Conservation (phyloP, 768 basidiomycete genomes). For the Lentinula guzmanii region DNA sequence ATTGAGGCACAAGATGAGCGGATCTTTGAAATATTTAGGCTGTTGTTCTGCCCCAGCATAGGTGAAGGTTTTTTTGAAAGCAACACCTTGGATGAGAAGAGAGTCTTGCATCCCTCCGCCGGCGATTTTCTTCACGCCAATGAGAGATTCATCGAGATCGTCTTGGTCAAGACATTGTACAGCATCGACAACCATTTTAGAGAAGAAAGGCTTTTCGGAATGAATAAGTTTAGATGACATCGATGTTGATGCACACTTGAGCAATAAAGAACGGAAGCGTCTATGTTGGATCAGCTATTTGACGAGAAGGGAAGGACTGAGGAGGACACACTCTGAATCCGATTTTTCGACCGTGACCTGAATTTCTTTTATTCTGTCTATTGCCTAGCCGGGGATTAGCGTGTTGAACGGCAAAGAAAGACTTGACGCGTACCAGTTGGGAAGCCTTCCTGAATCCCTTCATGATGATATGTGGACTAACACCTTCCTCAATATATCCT, state of each 20-base stretch:
- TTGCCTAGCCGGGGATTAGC: constrained; percentile 45
- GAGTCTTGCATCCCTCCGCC: constrained; percentile 99
- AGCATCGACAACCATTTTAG: constrained; percentile 97
- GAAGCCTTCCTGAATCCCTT: constrained; percentile 90
- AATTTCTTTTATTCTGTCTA: constrained; percentile 81
- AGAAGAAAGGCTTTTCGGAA: constrained; percentile 98
- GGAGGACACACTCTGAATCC: constrained; percentile 69
- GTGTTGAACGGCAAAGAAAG: background rate
- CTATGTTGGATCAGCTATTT: constrained; percentile 34
- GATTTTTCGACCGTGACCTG: constrained; percentile 88
- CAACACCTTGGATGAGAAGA: constrained; percentile 80
- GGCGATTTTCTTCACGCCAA: constrained; percentile 96
- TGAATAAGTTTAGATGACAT: constrained; percentile 99
- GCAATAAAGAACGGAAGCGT: constrained; percentile 86
- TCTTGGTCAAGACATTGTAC: constrained; percentile 89
- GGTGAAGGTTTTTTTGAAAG: constrained; percentile 99
- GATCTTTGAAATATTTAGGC: constrained; percentile 85
- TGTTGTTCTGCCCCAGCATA: constrained; percentile 99
- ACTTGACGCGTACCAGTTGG: constrained; percentile 57
- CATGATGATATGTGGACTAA: constrained; percentile 96
- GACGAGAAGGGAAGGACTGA: background rate
- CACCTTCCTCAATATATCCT: constrained; percentile 91
- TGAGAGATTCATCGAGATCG: constrained; percentile 91
- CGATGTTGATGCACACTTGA: constrained; percentile 98
- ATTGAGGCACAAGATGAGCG: constrained; percentile 90